Evolutionary conservation across 192 early-diverging fungal genomes (phyloP), one percentile per base, ranked within the genome.

Genomic region (Coemansia sp.): DNA sequence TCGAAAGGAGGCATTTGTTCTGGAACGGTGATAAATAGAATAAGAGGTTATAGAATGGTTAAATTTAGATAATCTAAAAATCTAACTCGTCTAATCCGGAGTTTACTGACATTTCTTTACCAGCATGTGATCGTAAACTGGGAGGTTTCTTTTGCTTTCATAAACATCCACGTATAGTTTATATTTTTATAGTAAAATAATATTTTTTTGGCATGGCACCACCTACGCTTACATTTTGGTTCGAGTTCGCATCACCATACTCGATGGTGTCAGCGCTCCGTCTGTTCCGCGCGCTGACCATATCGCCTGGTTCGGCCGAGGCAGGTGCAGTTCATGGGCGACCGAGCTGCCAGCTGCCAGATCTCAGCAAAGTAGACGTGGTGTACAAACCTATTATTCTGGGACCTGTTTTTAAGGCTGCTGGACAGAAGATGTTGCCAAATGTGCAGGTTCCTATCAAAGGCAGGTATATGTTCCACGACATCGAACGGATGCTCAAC

Each of bases 231-330:
- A 53, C 42, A 60, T 83, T 83, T 52, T 83, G 81, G 81, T 83
- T 83, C 63, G 81, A 83, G 67, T 83, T 59, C 26, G 72, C 57
- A 3, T 78, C 75, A 34, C 71, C 74, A n/a, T 83, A 83, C 67
- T 83, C 81, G 57, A 78, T 78, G 75, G 29, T 77, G 23, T 48
- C 72, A 3, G 81, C 75, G 12, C 60, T 83, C 30, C 68, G 75
- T 6, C 53, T 83, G 26, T 51, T 67, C 49, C 70, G 63, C 33
- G 68, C 75, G 23, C 55, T 82, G 2, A 59, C 58, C 3, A 18
- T 34, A 20, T 26, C 28, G 53, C 31, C 51, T 13, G 21, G 39
- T 20, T 7, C 60, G 8, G 15, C 59, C 1, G 30, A 13, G 13
- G 23, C 30, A 16, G 58, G 60, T 0, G 26, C 45, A 15, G 15